Base-by-base conservation (phyloP, 176 grass and related monocot genomes). In the Ananas comosus region DNA sequence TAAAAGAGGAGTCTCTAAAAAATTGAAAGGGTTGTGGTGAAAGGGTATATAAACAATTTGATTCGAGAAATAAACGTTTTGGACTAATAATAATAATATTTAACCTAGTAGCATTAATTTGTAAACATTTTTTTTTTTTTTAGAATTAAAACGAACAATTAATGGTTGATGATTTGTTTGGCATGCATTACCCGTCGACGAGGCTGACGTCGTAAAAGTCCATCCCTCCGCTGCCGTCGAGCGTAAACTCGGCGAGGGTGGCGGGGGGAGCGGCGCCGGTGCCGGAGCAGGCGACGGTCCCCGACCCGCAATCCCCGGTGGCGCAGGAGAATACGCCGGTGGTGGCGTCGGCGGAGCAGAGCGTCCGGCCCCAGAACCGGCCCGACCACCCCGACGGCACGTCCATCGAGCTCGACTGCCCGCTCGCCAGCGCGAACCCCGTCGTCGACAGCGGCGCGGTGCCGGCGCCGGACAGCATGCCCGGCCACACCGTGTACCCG, bases 181-280 rank as follows among this genome's bases (percentile, higher is more conserved):
- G 16, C 19, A 17, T 74, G 5, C 10, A 17, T 74, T 94, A 94
- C 0, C 94, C 90, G 71, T 99, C 90, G 27, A 99, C 94, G 27
- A 99, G 82, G 72, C 94, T 99, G 49, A 99, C 95, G 72, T 99
- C 95, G 83, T 91, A 99, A 78, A 93, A 99, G 76, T 99, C 84
- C 67, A 92, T 69, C 7, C 86, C 86, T 17, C 93, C 89, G 29
- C 81, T 66, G 1, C 93, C 93, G 49, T 85, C 79, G 1, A 96
- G 89, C 24, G 93, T 97, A 84, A 97, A 97, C 86, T 97, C 93
- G 0, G 84, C 84, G 13, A 97, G 81, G 0, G 93, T 92, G 11
- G 84, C 74, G 1, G 93, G 93, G 11, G 88, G 93, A 2, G 76
- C 73, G 0, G 93, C 89, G 3, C 89, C 83, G 0, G 49, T 27